phyloP scores from a whole-genome alignment of 805 yeast species.

The Candida silvicultrix region DNA sequence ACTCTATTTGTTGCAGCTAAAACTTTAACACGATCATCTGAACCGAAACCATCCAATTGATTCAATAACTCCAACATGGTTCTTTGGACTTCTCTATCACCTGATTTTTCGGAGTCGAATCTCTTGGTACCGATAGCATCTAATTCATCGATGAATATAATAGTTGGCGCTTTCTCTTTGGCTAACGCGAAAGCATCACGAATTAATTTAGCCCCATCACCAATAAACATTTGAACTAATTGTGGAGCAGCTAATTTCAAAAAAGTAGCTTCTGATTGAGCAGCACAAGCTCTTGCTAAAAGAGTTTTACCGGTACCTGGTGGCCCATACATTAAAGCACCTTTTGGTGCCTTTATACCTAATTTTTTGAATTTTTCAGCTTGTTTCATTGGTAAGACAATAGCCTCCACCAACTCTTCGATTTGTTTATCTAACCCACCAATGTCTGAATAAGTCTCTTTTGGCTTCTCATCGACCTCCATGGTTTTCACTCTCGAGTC shows the following conservation, averaged over 20 bases:
- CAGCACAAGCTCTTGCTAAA: slow-evolving; percentile 97
- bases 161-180: slow-evolving; percentile 97
- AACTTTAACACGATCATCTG: slow-evolving; percentile 95
- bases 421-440: slow-evolving; percentile 98
- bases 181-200: slow-evolving; percentile 97
- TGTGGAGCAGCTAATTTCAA: slow-evolving; percentile 96
- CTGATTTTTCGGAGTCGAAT: slow-evolving; percentile 94
- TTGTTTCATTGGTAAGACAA: slow-evolving; percentile 96
- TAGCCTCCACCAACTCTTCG: slow-evolving; percentile 97
- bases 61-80: slow-evolving; percentile 97
- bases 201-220: slow-evolving; percentile 97
- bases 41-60: slow-evolving; percentile 96
- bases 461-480: slow-evolving; percentile 99
- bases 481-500: slow-evolving; percentile 97
- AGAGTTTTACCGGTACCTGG: slow-evolving; percentile 99
- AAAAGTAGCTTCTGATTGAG: slow-evolving; percentile 96
- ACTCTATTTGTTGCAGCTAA: slow-evolving; percentile 98
- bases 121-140: slow-evolving; percentile 99
- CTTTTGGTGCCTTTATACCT: slow-evolving; percentile 97
- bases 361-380: slow-evolving; percentile 90
- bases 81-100: slow-evolving; percentile 98
- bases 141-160: slow-evolving; percentile 94
- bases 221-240: slow-evolving; percentile 95
- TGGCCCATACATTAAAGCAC: slow-evolving; percentile 98
- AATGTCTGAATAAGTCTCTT: slow-evolving; percentile 93